Base-by-base conservation (phyloP, 148 eudicot species). In the Rheum nobile region DNA sequence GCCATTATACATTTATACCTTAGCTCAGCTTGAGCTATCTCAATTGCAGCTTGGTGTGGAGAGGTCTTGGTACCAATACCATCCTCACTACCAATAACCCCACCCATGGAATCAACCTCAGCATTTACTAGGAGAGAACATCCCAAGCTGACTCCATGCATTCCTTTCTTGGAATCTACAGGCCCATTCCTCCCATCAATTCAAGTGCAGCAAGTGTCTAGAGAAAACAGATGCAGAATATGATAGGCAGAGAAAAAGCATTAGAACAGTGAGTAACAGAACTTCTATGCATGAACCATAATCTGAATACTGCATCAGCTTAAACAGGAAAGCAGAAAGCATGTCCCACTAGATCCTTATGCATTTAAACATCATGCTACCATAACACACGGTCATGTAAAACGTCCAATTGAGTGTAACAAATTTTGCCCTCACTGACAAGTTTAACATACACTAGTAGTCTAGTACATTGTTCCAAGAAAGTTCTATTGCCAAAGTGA, bases 51-150 rank as follows among this genome's bases (percentile, higher is more conserved):
- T 76, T 68, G 81, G 7, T 80, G 86, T 44, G 96, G 96, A 92
- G 94, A 92, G 78, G 86, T 80, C 80, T 81, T 87, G 69, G 81
- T 81, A 70, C 81, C 85, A 84, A 82, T 75, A 78, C 88, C 96
- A 84, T 84, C 88, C 80, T 89, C 96, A 67, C 84, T 80, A 41
- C 90, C 96, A 85, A 91, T 87, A 85, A 90, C 86, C 79, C 93
- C 93, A 74, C 97, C 97, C 99, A 96, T 96, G 89, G 91, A 92
- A 88, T 88, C 95, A 83, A 92, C 86, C 86, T 87, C 91, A 77
- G 97, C 96, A 89, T 92, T 87, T 88, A 92, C 91, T 77, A 90
- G 68, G 80, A 80, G 80, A 84, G 84, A 75, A 85, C 79, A 86
- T 75, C 83, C 85, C 78, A 86, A 77, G 83, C 88, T 83, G 79